Evolutionary conservation across 2,329 filamentous ascomycete species (phyloP), one percentile per base, ranked within the genome.

Genomic region (Fonsecaea monophora): DNA sequence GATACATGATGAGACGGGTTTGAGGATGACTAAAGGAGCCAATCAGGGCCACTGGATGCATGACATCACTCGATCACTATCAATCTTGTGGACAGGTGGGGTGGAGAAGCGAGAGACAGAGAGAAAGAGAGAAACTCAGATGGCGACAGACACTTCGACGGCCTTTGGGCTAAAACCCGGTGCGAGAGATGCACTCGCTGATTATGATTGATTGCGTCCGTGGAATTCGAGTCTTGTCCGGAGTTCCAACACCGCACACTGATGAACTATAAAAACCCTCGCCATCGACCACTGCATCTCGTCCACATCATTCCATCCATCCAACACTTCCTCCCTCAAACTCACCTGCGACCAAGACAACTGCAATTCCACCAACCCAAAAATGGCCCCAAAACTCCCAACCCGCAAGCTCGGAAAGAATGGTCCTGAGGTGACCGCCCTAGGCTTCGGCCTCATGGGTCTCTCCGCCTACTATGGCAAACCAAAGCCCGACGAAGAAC

Each of bases 401-500:
- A 74, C 72, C 40, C 67, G 67, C 59, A 71, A 71, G 50, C 68
- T 77, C 9, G 75, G 75, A 66, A 74, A 73, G 63, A 70, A 74
- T 68, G 76, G 76, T 12, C 76, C 76, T 25, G 64, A 74, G 62
- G 73, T 77, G 48, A 70, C 73, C 1, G 73, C 69, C 12, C 64
- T 77, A 4, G 76, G 73, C 53, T 73, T 67, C 48, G 73, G 73
- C 32, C 42, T 58, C 10, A 73, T 74, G 72, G 73, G 74, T 15
- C 70, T 78, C 12, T 72, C 70, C 18, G 72, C 75, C 54, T 82
- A 81, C 73, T 85, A 86, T 68, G 83, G 83, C 58, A 68, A 72
- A 6, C 72, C 77, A 4, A 81, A 81, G 72, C 78, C 82, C 1
- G 83, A 85, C 65, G 74, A 78, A 32, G 82, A 85, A 70, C 81